A percentile compares a stretch with the other conserved stretches of the same genome.
Conservation (phyloP, 2,329 filamentous ascomycete species). For the Pyrenophora seminiperda region DNA sequence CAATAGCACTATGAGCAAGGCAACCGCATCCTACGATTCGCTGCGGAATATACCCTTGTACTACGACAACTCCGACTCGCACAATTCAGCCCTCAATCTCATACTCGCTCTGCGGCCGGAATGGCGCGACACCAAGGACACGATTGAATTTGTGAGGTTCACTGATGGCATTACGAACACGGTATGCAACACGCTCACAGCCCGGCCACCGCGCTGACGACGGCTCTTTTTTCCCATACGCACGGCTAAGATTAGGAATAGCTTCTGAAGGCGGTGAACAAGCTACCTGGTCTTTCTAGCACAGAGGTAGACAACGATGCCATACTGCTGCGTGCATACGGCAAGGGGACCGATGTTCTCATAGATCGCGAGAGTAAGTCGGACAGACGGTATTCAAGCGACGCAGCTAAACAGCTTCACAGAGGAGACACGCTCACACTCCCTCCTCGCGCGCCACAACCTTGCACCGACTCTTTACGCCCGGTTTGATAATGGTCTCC, state of each 20-base stretch:
- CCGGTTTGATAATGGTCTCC: constrained; percentile 92
- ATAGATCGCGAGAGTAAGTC: constrained; percentile 89
- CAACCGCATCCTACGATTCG: constrained; percentile 39
- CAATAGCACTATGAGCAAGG: constrained; percentile 30
- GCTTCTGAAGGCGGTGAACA: constrained; percentile 76
- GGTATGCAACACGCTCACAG: constrained; percentile 50
- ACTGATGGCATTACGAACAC: constrained; percentile 99
- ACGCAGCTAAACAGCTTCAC: constrained; percentile 20
- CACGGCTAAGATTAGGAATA: constrained; percentile 27
- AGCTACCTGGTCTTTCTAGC: constrained; percentile 69
- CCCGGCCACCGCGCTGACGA: background rate
- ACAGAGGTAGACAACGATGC: constrained; percentile 83
- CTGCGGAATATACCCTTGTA: constrained; percentile 69
- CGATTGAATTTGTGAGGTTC: constrained; percentile 85
- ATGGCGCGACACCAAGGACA: constrained; percentile 75
- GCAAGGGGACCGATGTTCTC: constrained; percentile 88
- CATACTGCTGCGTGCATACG: constrained; percentile 89
- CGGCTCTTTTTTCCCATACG: constrained; percentile 1
- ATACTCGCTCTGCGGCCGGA: constrained; percentile 80
- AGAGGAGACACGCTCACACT: constrained; percentile 73
- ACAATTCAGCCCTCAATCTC: constrained; percentile 77
- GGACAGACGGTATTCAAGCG: background rate
- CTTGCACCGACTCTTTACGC: constrained; percentile 88
- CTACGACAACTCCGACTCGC: constrained; percentile 78
- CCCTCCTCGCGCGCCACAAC: constrained; percentile 79